Evolutionary conservation across 805 yeast species (phyloP).

Genomic region (Komagataella ulmi): DNA sequence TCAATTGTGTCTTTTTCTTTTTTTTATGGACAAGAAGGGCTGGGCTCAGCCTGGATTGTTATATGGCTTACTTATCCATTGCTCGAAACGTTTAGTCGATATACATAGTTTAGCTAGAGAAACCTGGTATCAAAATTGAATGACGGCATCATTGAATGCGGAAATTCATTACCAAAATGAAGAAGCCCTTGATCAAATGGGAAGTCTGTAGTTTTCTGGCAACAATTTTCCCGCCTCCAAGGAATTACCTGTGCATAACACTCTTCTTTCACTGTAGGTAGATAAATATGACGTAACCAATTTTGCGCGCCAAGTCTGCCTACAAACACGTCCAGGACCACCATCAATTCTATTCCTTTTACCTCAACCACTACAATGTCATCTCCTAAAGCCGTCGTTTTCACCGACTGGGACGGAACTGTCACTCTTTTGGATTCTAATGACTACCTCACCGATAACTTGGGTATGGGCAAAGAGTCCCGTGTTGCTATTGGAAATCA

Average conservation of each 20-base stretch:
- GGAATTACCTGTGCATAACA: no score
- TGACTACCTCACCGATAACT: constrained; percentile 77
- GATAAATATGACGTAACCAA: background rate
- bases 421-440: constrained; percentile 88
- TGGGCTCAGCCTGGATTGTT: background rate
- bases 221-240: no score
- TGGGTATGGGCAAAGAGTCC: constrained; percentile 70
- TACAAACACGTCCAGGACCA: background rate
- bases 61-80: background rate
- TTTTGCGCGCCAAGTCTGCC: background rate
- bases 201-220: no score
- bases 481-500: constrained; percentile 58
- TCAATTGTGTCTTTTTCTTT: constrained; percentile 1
- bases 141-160: no score
- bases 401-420: constrained; percentile 98
- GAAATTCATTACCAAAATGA: no score
- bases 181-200: no score
- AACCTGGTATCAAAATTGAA: no score
- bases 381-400: constrained; percentile 50
- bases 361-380: background rate
- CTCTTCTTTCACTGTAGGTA: background rate
- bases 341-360: background rate
- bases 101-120: no score
- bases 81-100: background rate
- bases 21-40: no score